A percentile compares a stretch with the other conserved stretches of the same genome.
These are phyloP conservation scores for Plasmopara halstedii DNA, from an alignment of 352 stramenopile genomes.

Conservation along the genomic window DNA sequence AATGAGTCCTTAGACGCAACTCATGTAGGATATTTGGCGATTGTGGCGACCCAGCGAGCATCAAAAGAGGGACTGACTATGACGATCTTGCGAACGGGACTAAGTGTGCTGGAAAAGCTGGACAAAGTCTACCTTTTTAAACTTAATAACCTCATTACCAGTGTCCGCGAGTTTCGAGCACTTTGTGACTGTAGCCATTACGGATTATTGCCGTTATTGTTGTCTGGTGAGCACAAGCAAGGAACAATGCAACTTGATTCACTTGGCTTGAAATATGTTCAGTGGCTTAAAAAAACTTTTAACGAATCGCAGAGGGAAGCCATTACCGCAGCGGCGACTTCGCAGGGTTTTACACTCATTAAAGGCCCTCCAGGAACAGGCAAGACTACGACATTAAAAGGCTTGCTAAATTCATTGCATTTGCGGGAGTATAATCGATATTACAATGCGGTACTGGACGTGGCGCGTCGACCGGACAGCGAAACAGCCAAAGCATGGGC, in stretches of 20 bases:
- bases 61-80: conserved; percentile 74
- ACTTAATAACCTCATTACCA: conserved; percentile 85
- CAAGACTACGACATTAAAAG: conserved; percentile 90
- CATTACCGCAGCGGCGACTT: conserved; percentile 82
- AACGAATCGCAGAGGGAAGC: conserved; percentile 88
- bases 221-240: conserved; percentile 61
- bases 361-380: conserved; percentile 86
- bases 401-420: conserved; percentile 88
- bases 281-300: conserved; percentile 71
- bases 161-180: conserved; percentile 78
- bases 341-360: conserved; percentile 87
- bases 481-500: conserved; percentile 81
- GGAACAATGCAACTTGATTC: conserved; percentile 78
- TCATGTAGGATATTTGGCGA: conserved; percentile 53
- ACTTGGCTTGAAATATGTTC: conserved; percentile 71
- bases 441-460: conserved; percentile 84
- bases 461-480: conserved; percentile 64
- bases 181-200: conserved; percentile 80
- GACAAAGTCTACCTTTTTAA: conserved; percentile 69
- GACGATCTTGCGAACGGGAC: conserved; percentile 47
- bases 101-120: conserved; percentile 39
- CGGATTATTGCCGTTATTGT: conserved; percentile 58
- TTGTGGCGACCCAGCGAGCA: conserved; percentile 55
- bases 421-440: conserved; percentile 89
- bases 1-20: conserved; percentile 3